These are phyloP conservation scores for Taphrina sp. DNA, from an alignment of 1,139 yeast genomes.

Conservation along the genomic window DNA sequence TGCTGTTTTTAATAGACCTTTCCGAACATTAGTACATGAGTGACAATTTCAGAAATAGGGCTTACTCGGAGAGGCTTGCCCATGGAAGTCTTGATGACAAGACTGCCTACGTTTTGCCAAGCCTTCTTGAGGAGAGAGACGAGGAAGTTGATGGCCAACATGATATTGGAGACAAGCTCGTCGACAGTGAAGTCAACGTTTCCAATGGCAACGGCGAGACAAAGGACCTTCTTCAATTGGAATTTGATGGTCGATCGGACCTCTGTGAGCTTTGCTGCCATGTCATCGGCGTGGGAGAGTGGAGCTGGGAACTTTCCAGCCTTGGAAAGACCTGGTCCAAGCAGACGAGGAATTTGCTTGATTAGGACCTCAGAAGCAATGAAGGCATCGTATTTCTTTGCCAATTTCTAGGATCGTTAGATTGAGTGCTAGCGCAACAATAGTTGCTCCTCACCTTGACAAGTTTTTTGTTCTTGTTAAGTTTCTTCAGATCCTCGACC, in stretches of 20 bases:
- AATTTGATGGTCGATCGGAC: slow-evolving; percentile 99
- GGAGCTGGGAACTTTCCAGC: slow-evolving; percentile 99
- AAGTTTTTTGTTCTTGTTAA: slow-evolving; percentile 99
- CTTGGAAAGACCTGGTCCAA: slow-evolving; percentile 99
- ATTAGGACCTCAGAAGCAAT: slow-evolving; percentile 98
- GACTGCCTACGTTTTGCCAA: slow-evolving; percentile 99
- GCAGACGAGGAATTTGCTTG: slow-evolving; percentile 99
- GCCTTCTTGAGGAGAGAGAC: slow-evolving; percentile 98
- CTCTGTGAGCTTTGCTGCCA: slow-evolving; percentile 91
- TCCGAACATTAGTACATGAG: no score
- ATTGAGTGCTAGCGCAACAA: slow-evolving; percentile 25
- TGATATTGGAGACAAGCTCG: slow-evolving; percentile 92
- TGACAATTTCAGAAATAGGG: background rate
- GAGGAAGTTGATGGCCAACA: slow-evolving; percentile 99
- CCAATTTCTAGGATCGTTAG: slow-evolving; percentile 61
- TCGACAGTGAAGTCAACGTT: slow-evolving; percentile 99
- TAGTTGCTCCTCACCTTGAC: slow-evolving; percentile 54
- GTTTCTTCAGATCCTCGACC: slow-evolving; percentile 99
- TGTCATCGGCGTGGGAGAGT: slow-evolving; percentile 98
- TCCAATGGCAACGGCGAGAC: slow-evolving; percentile 95
- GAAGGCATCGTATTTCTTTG: slow-evolving; percentile 99
- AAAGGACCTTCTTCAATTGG: slow-evolving; percentile 89
- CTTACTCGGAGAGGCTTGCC: slow-evolving; percentile 97
- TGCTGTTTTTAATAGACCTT: no score
- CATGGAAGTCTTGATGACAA: slow-evolving; percentile 99